phyloP scores from a whole-genome alignment of 2,329 filamentous ascomycete genomes.

The Paecilomyces sp. region DNA sequence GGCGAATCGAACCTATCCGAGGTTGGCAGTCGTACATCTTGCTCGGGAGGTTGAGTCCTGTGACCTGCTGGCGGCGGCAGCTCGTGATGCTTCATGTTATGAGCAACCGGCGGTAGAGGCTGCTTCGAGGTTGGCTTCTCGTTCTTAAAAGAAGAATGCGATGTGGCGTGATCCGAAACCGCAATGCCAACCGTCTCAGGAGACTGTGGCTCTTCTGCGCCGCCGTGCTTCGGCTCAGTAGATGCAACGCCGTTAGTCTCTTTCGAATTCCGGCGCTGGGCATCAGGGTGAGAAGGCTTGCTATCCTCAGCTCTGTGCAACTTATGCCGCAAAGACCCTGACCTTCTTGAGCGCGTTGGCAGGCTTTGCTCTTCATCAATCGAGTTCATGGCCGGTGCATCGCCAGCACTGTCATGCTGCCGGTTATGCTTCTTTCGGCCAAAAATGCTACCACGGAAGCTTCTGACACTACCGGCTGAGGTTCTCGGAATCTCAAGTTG shows the following conservation, averaged over 20 bases:
- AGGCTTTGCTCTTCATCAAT: constrained; percentile 44
- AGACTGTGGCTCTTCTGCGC: constrained; percentile 4
- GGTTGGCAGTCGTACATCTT: constrained; percentile 32
- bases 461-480: constrained; percentile 63
- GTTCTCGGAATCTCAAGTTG: constrained; percentile 57
- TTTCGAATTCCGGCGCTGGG: constrained; percentile 12
- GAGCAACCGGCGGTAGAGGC: constrained; percentile 23
- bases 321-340: constrained; percentile 23
- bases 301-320: constrained; percentile 27
- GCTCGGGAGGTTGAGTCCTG: constrained; percentile 34
- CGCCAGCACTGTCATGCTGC: constrained; percentile 11
- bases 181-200: constrained; percentile 20
- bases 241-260: not conserved
- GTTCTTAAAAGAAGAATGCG: constrained; percentile 9
- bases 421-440: constrained; percentile 49
- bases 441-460: constrained; percentile 70
- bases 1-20: constrained; percentile 32
- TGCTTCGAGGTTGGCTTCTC: constrained; percentile 23
- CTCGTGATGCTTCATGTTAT: constrained; percentile 30
- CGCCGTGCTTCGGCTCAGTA: constrained; percentile 5
- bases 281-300: constrained; percentile 15
- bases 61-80: constrained; percentile 29
- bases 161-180: constrained; percentile 13
- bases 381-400: constrained; percentile 67
- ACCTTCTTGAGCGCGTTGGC: constrained; percentile 14